These are phyloP conservation scores for Hordeum marinum DNA, from an alignment of 176 grass and related monocot genomes.

Conservation along the genomic window DNA sequence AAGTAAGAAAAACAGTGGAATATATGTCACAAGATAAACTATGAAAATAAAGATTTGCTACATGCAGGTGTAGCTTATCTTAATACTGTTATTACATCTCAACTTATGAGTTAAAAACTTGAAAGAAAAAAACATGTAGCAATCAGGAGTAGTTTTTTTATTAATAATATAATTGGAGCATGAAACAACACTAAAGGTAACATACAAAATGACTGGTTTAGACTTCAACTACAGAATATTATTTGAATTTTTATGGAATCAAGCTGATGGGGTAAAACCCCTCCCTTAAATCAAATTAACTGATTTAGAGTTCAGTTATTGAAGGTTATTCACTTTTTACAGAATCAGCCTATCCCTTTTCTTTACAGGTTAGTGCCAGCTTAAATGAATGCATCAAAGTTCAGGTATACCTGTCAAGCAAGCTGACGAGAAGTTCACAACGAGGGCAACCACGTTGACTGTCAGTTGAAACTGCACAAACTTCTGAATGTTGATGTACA, in stretches of 20 bases:
- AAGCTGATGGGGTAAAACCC: background rate
- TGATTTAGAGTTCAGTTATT: background rate
- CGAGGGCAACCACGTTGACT: conserved; percentile 90
- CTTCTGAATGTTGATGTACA: conserved; percentile 99
- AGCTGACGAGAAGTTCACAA: conserved; percentile 95
- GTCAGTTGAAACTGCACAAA: conserved; percentile 97
- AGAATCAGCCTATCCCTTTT: background rate
- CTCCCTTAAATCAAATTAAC: background rate
- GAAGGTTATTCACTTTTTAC: background rate
- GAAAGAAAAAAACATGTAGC: background rate
- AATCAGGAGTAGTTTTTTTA: background rate
- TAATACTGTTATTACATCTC: background rate
- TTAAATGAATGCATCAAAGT: background rate
- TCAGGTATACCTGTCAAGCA: conserved; percentile 71
- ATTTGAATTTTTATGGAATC: background rate
- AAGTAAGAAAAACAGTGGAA: conserved; percentile 8
- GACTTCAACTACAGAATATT: background rate
- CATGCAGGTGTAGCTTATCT: background rate
- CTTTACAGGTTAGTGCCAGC: background rate
- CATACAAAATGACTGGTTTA: background rate
- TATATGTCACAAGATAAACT: background rate
- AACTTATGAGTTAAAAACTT: background rate
- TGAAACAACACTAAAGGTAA: background rate
- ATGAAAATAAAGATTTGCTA: background rate
- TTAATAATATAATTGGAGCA: background rate